Conservation (phyloP, 2,329 filamentous ascomycete genomes). For the Incumbomyces lentus region DNA sequence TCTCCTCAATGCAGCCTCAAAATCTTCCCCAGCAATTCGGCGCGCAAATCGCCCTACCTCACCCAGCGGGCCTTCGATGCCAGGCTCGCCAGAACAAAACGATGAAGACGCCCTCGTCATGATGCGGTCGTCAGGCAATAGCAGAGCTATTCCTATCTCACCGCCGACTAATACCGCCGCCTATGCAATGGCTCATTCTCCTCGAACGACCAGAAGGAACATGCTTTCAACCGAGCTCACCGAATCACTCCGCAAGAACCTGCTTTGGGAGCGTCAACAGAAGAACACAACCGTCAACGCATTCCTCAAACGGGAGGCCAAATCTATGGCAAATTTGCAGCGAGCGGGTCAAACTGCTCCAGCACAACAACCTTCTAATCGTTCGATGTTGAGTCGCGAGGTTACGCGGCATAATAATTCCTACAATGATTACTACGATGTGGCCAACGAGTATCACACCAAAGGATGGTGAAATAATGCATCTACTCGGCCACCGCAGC, state of each 20-base stretch:
- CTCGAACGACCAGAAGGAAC: constrained; percentile 80
- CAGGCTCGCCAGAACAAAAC: constrained; percentile 45
- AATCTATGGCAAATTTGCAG: constrained; percentile 80
- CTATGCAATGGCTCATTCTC: constrained; percentile 63
- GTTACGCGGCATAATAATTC: constrained; percentile 57
- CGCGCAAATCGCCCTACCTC: constrained; percentile 49
- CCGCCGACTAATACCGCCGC: constrained; percentile 11
- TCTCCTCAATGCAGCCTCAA: constrained; percentile 54
- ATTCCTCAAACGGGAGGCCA: constrained; percentile 79
- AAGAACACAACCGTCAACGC: constrained; percentile 83
- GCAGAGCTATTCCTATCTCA: constrained; percentile 13
- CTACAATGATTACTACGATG: constrained; percentile 78
- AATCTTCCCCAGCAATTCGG: constrained; percentile 35
- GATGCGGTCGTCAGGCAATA: constrained; percentile 13
- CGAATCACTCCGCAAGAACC: constrained; percentile 79
- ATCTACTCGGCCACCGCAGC: background rate
- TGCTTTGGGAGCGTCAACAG: constrained; percentile 91
- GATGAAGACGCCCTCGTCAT: constrained; percentile 32
- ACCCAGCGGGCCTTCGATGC: constrained; percentile 58
- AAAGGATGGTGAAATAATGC: constrained; percentile 62
- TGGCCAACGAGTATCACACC: constrained; percentile 71
- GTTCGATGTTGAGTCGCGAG: constrained; percentile 42
- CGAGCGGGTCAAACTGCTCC: constrained; percentile 49
- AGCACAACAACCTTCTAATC: constrained; percentile 47
- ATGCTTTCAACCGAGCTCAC: constrained; percentile 95